Evolutionary conservation across 169 alveolate species (phyloP).

Genomic region (Plasmodium blacklocki): DNA sequence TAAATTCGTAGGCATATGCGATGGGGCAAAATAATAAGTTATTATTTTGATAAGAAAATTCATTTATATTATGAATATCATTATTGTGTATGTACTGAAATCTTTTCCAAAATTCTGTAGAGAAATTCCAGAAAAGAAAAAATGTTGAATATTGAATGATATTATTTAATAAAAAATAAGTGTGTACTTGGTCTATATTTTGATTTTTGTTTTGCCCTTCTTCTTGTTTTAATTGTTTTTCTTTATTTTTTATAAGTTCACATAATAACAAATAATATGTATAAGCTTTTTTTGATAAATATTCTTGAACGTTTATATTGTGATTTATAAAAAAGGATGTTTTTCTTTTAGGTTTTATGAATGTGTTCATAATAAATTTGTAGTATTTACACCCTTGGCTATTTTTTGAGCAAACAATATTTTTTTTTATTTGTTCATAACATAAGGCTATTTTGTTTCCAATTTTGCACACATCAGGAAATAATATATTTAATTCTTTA

Average conservation of each 20-base stretch:
- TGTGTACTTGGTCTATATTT: conserved; percentile 11
- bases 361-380: conserved; percentile 17
- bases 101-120: conserved; percentile 47
- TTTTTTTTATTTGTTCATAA: conserved; percentile 30
- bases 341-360: conserved; percentile 38
- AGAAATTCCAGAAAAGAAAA: conserved; percentile 44
- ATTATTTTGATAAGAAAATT: neutral
- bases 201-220: conserved; percentile 5
- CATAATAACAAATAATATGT: conserved; percentile 17
- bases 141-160: conserved; percentile 26
- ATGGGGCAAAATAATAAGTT: conserved; percentile 25
- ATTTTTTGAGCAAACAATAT: conserved; percentile 26
- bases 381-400: conserved; percentile 40
- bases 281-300: conserved; percentile 31
- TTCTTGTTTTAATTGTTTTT: conserved; percentile 3
- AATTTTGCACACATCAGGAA: conserved; percentile 27
- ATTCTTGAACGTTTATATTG: conserved; percentile 33
- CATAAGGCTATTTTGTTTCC: conserved; percentile 18
- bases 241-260: conserved; percentile 35
- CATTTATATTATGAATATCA: neutral
- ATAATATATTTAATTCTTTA: conserved; percentile 18
- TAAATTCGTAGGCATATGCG: conserved; percentile 44
- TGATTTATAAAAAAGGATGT: conserved; percentile 44
- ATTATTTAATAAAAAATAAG: conserved; percentile 21
- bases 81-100: conserved; percentile 20